These are phyloP conservation scores for Calonectria henricotiae DNA, from an alignment of 2,329 filamentous ascomycete species.

Conservation along the genomic window DNA sequence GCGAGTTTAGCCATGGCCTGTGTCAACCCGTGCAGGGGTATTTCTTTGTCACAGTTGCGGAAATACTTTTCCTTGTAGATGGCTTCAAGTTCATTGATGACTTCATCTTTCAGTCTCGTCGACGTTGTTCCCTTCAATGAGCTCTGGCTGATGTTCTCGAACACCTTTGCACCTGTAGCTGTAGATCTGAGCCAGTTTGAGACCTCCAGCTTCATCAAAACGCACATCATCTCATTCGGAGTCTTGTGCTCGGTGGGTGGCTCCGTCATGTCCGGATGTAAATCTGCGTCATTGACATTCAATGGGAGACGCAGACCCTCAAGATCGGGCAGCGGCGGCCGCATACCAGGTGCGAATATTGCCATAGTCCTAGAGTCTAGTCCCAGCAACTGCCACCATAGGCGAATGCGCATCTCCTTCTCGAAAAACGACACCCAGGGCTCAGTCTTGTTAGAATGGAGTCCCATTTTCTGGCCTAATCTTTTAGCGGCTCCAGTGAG, in stretches of 20 bases:
- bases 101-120: slow-evolving; percentile 42
- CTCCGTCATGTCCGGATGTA: slow-evolving; percentile 67
- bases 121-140: slow-evolving; percentile 33
- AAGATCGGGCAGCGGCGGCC: slow-evolving; percentile 31
- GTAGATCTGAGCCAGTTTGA: slow-evolving; percentile 51
- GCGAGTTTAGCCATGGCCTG: slow-evolving; percentile 47
- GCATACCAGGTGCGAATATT: slow-evolving; percentile 26
- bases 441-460: slow-evolving; percentile 41
- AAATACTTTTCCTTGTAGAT: slow-evolving; percentile 49
- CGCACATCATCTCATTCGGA: slow-evolving; percentile 72
- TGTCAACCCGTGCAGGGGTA: slow-evolving; percentile 53
- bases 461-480: slow-evolving; percentile 51
- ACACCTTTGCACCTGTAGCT: slow-evolving; percentile 41
- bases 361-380: slow-evolving; percentile 42
- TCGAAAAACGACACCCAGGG: slow-evolving; percentile 47
- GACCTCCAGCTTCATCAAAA: slow-evolving; percentile 55
- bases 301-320: slow-evolving; percentile 61
- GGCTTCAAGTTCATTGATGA: slow-evolving; percentile 52
- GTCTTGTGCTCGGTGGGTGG: slow-evolving; percentile 64
- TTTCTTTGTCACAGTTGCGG: slow-evolving; percentile 46
- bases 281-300: slow-evolving; percentile 71
- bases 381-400: slow-evolving; percentile 53
- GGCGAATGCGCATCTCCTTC: slow-evolving; percentile 50
- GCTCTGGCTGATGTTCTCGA: slow-evolving; percentile 38
- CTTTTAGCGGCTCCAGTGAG: slow-evolving; percentile 47